Conservation (phyloP, 2,329 filamentous ascomycete species). For the Epichloe gansuensis region DNA sequence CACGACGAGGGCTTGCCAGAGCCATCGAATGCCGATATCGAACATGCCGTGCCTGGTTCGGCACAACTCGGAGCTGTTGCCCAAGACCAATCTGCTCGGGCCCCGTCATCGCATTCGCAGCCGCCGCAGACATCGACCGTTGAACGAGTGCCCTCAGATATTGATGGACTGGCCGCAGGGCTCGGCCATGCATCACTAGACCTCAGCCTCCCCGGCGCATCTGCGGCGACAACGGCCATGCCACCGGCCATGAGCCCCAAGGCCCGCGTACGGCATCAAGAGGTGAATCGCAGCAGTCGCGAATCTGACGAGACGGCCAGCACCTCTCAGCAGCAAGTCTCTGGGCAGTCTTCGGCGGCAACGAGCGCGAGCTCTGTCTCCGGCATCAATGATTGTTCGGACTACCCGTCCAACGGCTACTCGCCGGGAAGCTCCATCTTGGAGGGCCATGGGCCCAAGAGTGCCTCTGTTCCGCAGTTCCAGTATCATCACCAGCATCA, state of each 20-base stretch:
- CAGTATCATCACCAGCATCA: conserved; percentile 51
- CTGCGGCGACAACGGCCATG: conserved; percentile 12
- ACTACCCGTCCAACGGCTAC: conserved; percentile 30
- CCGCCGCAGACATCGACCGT: conserved; percentile 1
- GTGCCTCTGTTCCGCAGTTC: conserved; percentile 40
- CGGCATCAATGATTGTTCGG: conserved; percentile 34
- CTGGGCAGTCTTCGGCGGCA: conserved; percentile 39
- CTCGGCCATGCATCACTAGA: conserved; percentile 9
- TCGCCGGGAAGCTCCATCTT: conserved; percentile 40
- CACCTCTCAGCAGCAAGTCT: conserved; percentile 34
- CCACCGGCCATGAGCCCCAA: conserved; percentile 21
- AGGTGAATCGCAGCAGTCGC: conserved; percentile 35
- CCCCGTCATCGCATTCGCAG: background rate
- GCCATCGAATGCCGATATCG: conserved; percentile 40
- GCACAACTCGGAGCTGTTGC: conserved; percentile 14
- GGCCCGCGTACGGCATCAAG: conserved; percentile 21
- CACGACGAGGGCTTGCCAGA: conserved; percentile 40
- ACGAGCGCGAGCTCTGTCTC: conserved; percentile 46
- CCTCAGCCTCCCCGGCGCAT: conserved; percentile 6
- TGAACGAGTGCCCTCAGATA: background rate
- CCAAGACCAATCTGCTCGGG: background rate
- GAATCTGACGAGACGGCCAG: conserved; percentile 41
- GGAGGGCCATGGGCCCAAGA: conserved; percentile 29
- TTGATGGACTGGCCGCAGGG: conserved; percentile 7
- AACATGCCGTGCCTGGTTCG: conserved; percentile 22